Conservation (phyloP, 2,329 filamentous ascomycete genomes). For the Penicillium sp. region DNA sequence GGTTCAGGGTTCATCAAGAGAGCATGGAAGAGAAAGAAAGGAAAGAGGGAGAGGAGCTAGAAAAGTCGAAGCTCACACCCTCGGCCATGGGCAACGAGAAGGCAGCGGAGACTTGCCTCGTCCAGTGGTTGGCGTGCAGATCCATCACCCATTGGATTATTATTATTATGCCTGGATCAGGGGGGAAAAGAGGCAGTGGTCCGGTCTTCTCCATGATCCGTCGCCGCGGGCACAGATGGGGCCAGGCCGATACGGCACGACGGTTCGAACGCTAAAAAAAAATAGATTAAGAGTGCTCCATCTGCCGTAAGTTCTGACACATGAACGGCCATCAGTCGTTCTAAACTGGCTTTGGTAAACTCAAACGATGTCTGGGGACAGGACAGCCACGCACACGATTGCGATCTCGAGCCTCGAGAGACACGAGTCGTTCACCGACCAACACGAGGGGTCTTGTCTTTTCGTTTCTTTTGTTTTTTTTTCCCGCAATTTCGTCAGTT, state of each 20-base stretch:
- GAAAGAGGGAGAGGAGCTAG: conserved; percentile 11
- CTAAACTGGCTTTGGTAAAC: conserved; percentile 13
- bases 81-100: conserved; percentile 5
- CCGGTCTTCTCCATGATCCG: conserved; percentile 33
- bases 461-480: neutral
- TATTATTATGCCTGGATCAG: conserved; percentile 27
- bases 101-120: conserved; percentile 21
- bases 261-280: conserved; percentile 29
- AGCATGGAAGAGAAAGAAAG: conserved; percentile 16
- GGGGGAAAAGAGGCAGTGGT: conserved; percentile 20
- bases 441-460: neutral
- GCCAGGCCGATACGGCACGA: conserved; percentile 27
- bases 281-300: conserved; percentile 26
- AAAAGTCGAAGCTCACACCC: conserved; percentile 13
- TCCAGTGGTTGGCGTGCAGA: conserved; percentile 27
- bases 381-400: conserved; percentile 2
- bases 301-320: conserved; percentile 21
- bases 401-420: neutral
- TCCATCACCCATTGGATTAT: conserved; percentile 24
- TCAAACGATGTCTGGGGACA: conserved; percentile 10
- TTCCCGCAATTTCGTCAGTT: neutral
- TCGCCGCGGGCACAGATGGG: conserved; percentile 23
- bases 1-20: conserved; percentile 18
- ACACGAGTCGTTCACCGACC: conserved; percentile 6
- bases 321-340: conserved; percentile 21